These are phyloP conservation scores for Actinomucor elegans DNA, from an alignment of 371 early-diverging fungal genomes.

Conservation along the genomic window DNA sequence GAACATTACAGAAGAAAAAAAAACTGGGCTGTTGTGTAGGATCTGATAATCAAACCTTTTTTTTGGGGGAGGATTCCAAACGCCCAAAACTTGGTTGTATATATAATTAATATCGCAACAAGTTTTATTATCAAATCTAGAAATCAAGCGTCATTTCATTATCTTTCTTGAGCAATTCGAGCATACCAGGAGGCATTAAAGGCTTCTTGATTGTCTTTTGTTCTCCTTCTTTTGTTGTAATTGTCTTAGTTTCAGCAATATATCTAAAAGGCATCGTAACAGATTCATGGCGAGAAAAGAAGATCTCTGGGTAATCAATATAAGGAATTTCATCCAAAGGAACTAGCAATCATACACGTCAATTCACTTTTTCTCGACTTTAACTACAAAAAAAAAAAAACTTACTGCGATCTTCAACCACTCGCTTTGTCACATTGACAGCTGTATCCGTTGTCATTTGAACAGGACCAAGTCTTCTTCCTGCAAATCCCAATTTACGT, in stretches of 20 bases:
- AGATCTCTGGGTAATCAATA: conserved; percentile 76
- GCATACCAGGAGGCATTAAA: conserved; percentile 76
- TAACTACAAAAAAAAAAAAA: not conserved
- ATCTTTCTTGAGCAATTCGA: conserved; percentile 71
- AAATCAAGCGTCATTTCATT: conserved; percentile 67
- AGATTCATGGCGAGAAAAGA: conserved; percentile 66
- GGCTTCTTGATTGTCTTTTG: conserved; percentile 59
- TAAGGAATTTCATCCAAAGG: conserved; percentile 66
- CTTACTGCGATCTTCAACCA: conserved; percentile 61
- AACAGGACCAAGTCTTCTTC: conserved; percentile 72
- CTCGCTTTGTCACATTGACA: conserved; percentile 60
- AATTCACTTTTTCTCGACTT: not conserved
- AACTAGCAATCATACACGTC: conserved; percentile 22
- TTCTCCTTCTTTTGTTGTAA: conserved; percentile 51
- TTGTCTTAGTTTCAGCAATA: conserved; percentile 47
- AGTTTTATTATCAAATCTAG: too few species aligned
- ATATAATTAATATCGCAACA: too few species aligned
- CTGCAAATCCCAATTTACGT: conserved; percentile 72
- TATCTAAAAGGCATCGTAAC: conserved; percentile 79
- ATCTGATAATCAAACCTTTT: too few species aligned
- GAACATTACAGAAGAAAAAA: too few species aligned
- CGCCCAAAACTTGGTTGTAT: too few species aligned
- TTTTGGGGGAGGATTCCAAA: too few species aligned
- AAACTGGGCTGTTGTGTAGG: too few species aligned
- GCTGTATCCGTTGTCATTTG: conserved; percentile 81